Base-by-base conservation (phyloP, 202 grass and related monocot genomes). In the Musa balbisiana region DNA sequence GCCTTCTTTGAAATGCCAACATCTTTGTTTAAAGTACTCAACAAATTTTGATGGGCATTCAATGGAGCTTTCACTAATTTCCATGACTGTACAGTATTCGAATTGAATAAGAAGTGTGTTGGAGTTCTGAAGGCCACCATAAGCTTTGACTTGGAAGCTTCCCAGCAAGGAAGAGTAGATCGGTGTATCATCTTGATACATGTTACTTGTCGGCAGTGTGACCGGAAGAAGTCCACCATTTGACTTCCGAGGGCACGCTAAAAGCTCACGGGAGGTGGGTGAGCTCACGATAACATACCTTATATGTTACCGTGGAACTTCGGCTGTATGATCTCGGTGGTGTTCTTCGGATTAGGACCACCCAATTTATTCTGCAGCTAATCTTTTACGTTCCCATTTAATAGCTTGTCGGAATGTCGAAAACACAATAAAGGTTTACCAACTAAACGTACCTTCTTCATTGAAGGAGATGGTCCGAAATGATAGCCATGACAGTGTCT, bases 361-460 rank as follows among this genome's bases (percentile, higher is more conserved):
- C 73, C 29, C 26, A 64, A 78, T 78, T 78, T 20, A 78, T 53
- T 51, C 33, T n/a, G 16, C 43, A 78, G 51, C 12, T 17, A 22
- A 77, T 51, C 52, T 14, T 50, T 77, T 20, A 3, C 64, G 62
- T 26, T 55, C 49, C 53, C 72, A 84, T 79, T 59, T 56, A 84
- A 84, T 79, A 74, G 23, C 23, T 81, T 78, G 83, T 71, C 53
- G 64, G 62, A 72, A 73, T 66, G 15, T 53, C 63, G 64, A 78
- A 81, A 81, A 55, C 76, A 73, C 54, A 58, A 78, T 81, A 27
- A 27, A 81, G 65, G 69, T 33, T 50, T 68, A 53, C 43, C 80
- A 75, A 74, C 81, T 19, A 11, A 81, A 19, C 13, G 78, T 64
- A 76, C 12, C 65, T 80, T 77, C 78, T 80, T 67, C 20, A 81